phyloP scores from a whole-genome alignment of 2,329 filamentous ascomycete genomes.

The Penicillium paneum region DNA sequence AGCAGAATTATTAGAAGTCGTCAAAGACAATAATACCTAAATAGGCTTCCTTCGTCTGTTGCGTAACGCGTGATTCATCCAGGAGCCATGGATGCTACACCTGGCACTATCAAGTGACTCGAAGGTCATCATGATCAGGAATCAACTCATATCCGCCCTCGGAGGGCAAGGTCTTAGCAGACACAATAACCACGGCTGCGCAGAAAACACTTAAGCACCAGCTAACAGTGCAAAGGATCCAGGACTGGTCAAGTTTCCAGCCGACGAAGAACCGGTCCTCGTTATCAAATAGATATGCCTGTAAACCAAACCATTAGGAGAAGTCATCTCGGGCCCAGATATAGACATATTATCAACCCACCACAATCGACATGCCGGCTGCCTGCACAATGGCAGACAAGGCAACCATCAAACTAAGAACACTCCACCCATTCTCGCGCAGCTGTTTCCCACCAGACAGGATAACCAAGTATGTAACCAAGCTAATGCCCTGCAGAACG shows the following conservation, averaged over 20 bases:
- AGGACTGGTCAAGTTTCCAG: conserved; percentile 77
- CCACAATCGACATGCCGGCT: conserved; percentile 76
- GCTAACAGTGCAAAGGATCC: conserved; percentile 66
- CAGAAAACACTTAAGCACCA: conserved; percentile 56
- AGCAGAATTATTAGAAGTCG: neutral
- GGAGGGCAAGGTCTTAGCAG: conserved; percentile 67
- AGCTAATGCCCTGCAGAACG: conserved; percentile 73
- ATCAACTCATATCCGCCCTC: conserved; percentile 87
- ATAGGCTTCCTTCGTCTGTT: neutral
- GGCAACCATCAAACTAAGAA: conserved; percentile 64
- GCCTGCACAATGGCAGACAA: conserved; percentile 68
- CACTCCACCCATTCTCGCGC: conserved; percentile 77
- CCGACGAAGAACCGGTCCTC: conserved; percentile 80
- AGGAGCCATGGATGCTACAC: neutral
- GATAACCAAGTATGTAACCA: conserved; percentile 77
- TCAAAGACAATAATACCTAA: neutral
- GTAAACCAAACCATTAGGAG: conserved; percentile 6
- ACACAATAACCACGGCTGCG: conserved; percentile 58
- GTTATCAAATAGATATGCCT: conserved; percentile 81
- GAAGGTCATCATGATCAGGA: conserved; percentile 40
- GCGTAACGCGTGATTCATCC: neutral
- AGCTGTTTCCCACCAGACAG: conserved; percentile 74
- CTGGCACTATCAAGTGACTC: conserved; percentile 2
- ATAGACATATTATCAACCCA: conserved; percentile 47
- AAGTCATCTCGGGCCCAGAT: neutral